Evolutionary conservation across 1,139 yeast species (phyloP).

Genomic region (Yamadazyma aaseri): DNA sequence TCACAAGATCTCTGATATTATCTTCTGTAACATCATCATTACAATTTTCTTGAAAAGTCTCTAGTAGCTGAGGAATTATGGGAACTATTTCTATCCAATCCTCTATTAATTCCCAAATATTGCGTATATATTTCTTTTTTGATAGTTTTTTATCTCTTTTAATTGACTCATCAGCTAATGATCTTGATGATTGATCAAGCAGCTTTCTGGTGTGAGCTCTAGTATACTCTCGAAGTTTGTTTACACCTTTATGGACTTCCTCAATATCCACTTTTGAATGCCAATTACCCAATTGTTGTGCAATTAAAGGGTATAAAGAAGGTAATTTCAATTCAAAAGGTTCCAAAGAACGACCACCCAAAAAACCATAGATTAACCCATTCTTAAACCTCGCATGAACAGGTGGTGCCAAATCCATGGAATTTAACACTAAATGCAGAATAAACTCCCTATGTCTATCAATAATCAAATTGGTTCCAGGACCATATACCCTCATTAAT

Average conservation of each 20-base stretch:
- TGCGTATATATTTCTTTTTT: slow-evolving; percentile 36
- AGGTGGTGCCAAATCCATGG: slow-evolving; percentile 66
- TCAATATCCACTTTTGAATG: slow-evolving; percentile 49
- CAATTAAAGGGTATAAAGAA: slow-evolving; percentile 54
- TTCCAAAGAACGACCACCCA: slow-evolving; percentile 64
- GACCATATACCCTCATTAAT: slow-evolving; percentile 72
- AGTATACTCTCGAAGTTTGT: slow-evolving; percentile 38
- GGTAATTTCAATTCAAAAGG: slow-evolving; percentile 52
- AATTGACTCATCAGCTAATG: slow-evolving; percentile 9
- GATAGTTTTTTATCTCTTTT: slow-evolving; percentile 18
- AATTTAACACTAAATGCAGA: slow-evolving; percentile 62
- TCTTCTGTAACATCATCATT: slow-evolving; percentile 21
- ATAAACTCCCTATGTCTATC: slow-evolving; percentile 77
- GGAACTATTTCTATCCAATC: slow-evolving; percentile 68
- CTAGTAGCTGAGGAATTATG: slow-evolving; percentile 39
- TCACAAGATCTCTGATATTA: slow-evolving; percentile 39
- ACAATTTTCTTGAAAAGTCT: slow-evolving; percentile 38
- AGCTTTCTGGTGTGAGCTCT: slow-evolving; percentile 17
- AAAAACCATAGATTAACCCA: slow-evolving; percentile 71
- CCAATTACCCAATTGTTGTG: slow-evolving; percentile 73
- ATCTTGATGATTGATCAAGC: slow-evolving; percentile 8
- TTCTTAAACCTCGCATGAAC: slow-evolving; percentile 68
- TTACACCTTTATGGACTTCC: slow-evolving; percentile 52
- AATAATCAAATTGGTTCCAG: slow-evolving; percentile 70
- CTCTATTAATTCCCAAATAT: slow-evolving; percentile 59